A percentile compares a stretch with the other conserved stretches of the same genome.
Conservation (phyloP, 163 green algal species). For the Chlamydomonas reinhardtii region DNA sequence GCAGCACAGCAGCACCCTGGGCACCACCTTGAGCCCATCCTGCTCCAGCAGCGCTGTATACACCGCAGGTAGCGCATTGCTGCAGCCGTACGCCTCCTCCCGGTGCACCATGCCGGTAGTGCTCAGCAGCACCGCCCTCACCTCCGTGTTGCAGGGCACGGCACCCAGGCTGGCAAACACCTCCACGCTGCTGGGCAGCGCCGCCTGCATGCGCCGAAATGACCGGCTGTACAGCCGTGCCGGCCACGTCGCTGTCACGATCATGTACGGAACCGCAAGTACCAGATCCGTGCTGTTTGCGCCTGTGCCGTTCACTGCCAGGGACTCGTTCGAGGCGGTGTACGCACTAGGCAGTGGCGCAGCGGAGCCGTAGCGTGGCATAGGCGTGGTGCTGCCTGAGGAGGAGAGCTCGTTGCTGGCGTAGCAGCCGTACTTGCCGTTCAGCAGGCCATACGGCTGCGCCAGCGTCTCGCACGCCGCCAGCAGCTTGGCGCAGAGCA, state of each 20-base stretch:
- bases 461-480: conserved; percentile 24
- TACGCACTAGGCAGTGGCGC: neutral
- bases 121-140: neutral
- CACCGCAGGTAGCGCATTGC: neutral
- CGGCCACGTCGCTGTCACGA: neutral
- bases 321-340: too few relatives aligned
- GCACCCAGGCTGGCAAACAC: conserved; percentile 21
- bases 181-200: conserved; percentile 30
- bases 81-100: conserved; percentile 21
- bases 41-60: neutral
- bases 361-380: neutral
- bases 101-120: neutral
- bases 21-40: neutral
- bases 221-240: neutral
- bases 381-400: too few relatives aligned
- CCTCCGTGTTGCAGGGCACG: conserved; percentile 27
- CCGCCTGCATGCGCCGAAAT: neutral
- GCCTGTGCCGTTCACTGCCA: too few relatives aligned
- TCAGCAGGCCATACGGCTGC: conserved; percentile 26
- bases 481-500: conserved; percentile 32
- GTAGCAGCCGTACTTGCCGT: conserved; percentile 16
- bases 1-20: conserved; percentile 32
- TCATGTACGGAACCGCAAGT: conserved; percentile 3
- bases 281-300: neutral
- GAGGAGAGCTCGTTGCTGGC: neutral